Evolutionary conservation across 176 grass and related monocot genomes (phyloP), one percentile per base, ranked within the genome.

Genomic region (Metroxylon sagu): DNA sequence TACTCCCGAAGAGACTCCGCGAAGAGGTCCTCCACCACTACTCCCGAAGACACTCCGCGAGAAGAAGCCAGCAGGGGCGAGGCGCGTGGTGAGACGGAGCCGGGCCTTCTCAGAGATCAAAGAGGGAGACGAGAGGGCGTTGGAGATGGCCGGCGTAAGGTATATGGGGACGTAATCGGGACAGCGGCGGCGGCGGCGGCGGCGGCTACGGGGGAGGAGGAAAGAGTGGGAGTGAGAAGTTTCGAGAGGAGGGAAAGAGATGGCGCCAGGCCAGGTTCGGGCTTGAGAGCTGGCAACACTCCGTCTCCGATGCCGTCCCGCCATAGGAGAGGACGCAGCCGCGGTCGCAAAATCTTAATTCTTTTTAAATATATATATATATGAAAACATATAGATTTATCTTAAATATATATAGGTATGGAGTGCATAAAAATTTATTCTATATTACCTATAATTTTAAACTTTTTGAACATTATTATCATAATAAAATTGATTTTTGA

Each of bases 31-130:
- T 56, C 62, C 25, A 63, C 64, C 3, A 16, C 48, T 7, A 61
- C 48, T 49, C 56, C 65, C 18, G 78, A 67, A 49, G 77, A 68
- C 62, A 75, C 4, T 69, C 72, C 66, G 72, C 64, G 71, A 17
- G 15, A 43, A 5, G 12, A n/a, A 59, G 18, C 14, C 4, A 3
- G 17, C 26, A 23, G 53, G 3, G 25, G 17, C 25, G 60, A 16
- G 5, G 12, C 21, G 25, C 30, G 19, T 28, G 23, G 15, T 2
- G 50, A 51, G 3, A 5, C 16, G 19, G 57, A 18, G 1, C 52
- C 12, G 2, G 35, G 31, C 6, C 28, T 68, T 68, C 52, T 56
- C 2, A 18, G 23, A 35, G 26, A 16, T 26, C 50, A 29, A 1
- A 55, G 26, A 5, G n/a, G 26, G 19, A 15, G 49, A 64, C 6